Percentiles rank a stretch among this genome's conserved stretches.
These are phyloP conservation scores for Purshia tridentata DNA, from an alignment of 306 rosid genomes.

Conservation along the genomic window DNA sequence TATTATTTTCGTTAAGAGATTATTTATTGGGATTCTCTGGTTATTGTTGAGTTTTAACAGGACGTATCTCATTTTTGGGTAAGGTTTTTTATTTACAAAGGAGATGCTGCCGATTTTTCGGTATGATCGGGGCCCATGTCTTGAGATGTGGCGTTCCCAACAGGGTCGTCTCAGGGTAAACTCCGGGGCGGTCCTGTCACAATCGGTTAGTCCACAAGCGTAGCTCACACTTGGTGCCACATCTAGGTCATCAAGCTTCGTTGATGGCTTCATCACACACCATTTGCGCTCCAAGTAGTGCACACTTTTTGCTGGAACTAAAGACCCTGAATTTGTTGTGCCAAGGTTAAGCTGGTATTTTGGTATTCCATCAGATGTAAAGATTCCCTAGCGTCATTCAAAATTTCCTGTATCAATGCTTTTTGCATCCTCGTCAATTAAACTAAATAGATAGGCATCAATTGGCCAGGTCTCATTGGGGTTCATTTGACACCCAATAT, in stretches of 20 bases:
- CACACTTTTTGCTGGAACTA: conserved; percentile 44
- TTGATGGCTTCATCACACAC: conserved; percentile 68
- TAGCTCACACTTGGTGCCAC: conserved; percentile 47
- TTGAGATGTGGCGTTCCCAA: too few relatives aligned
- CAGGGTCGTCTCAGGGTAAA: too few relatives aligned
- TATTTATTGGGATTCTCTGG: too few relatives aligned
- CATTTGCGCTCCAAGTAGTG: conserved; percentile 52
- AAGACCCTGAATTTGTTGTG: conserved; percentile 35
- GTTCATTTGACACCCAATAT: conserved; percentile 62
- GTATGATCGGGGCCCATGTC: too few relatives aligned
- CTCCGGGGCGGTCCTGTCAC: too few relatives aligned
- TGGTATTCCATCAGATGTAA: conserved; percentile 58
- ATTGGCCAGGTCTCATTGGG: conserved; percentile 63
- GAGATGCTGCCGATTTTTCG: too few relatives aligned
- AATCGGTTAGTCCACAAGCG: conserved; percentile 67
- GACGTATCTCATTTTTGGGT: too few relatives aligned
- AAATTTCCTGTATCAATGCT: conserved; percentile 73
- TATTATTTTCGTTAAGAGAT: too few relatives aligned
- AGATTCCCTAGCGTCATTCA: conserved; percentile 83
- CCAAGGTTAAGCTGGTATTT: conserved; percentile 68
- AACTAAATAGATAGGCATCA: conserved; percentile 62
- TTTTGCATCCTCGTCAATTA: conserved; percentile 73
- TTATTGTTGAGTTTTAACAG: too few relatives aligned
- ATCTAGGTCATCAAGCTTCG: conserved; percentile 46
- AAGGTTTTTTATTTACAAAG: too few relatives aligned